Evolutionary conservation across 805 yeast species (phyloP).

Genomic region (Barnettozyma wickerhamii): DNA sequence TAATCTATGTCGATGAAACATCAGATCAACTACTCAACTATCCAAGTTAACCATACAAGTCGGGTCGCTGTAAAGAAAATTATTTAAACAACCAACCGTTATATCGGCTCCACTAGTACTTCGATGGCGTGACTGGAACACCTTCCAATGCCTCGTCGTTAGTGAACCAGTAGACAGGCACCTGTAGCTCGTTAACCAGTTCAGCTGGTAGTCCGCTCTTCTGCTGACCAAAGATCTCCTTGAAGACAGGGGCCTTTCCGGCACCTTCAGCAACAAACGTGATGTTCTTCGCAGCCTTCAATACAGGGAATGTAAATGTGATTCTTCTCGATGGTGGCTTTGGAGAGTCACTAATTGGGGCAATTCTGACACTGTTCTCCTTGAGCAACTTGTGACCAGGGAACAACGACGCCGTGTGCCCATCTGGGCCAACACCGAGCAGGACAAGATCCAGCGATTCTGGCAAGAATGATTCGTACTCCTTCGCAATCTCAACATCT

Average conservation of each 20-base stretch:
- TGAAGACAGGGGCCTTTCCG: conserved; percentile 69
- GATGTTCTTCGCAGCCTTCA: conserved; percentile 43
- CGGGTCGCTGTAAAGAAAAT: too few relatives aligned
- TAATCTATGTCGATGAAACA: too few relatives aligned
- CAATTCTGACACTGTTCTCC: conserved; percentile 49
- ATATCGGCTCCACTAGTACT: conserved; percentile 21
- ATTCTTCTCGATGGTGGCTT: conserved; percentile 93
- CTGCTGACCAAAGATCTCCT: conserved; percentile 58
- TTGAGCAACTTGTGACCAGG: conserved; percentile 72
- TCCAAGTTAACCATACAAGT: too few relatives aligned
- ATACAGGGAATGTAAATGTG: conserved; percentile 78
- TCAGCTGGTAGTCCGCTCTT: conserved; percentile 60
- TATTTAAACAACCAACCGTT: too few relatives aligned
- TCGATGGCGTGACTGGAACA: conserved; percentile 33
- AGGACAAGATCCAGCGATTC: conserved; percentile 56
- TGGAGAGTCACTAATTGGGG: conserved; percentile 77
- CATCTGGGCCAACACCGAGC: conserved; percentile 94
- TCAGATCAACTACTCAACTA: too few relatives aligned
- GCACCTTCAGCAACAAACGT: conserved; percentile 90
- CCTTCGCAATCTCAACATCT: conserved; percentile 50
- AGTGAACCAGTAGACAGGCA: conserved; percentile 77
- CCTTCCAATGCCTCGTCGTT: conserved; percentile 72
- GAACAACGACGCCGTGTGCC: conserved; percentile 91
- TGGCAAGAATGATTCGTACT: conserved; percentile 60
- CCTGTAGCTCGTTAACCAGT: conserved; percentile 58